Conservation (phyloP, 2,329 filamentous ascomycete species). For the Nothophaeocryptopus gaeumannii region DNA sequence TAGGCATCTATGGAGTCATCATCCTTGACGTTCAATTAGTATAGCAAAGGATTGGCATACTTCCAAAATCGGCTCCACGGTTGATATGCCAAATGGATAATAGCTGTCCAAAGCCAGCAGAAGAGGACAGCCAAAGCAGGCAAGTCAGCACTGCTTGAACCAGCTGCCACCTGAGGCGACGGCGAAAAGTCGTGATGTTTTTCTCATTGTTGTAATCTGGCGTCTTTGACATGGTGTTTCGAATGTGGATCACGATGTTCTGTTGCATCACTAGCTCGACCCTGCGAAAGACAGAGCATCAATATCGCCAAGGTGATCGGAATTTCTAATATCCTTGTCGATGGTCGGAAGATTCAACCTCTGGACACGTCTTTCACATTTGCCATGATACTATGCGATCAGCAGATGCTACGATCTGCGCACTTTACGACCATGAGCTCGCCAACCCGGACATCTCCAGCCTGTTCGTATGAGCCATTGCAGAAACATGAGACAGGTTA, state of each 20-base stretch:
- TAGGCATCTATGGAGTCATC: not conserved
- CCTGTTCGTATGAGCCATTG: constrained; percentile 1
- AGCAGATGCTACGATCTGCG: too few relatives aligned
- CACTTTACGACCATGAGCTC: not conserved
- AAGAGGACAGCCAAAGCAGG: constrained; percentile 1
- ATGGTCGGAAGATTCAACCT: too few relatives aligned
- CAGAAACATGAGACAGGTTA: not conserved
- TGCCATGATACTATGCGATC: too few relatives aligned
- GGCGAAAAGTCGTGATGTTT: not conserved
- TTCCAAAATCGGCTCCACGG: not conserved
- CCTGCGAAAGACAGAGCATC: too few relatives aligned
- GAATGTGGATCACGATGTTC: too few relatives aligned
- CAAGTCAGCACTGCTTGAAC: not conserved
- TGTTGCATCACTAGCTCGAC: too few relatives aligned
- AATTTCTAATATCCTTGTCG: too few relatives aligned
- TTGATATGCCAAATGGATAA: not conserved
- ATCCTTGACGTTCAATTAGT: not conserved
- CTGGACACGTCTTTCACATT: too few relatives aligned
- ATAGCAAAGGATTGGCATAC: not conserved
- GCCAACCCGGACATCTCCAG: not conserved
- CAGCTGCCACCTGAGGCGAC: not conserved
- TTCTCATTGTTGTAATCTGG: not conserved
- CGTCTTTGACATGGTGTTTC: not conserved
- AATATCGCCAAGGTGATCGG: too few relatives aligned
- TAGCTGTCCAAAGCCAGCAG: not conserved